phyloP scores from a whole-genome alignment of 2,329 filamentous ascomycete genomes.

The Paecilomyces niveus region DNA sequence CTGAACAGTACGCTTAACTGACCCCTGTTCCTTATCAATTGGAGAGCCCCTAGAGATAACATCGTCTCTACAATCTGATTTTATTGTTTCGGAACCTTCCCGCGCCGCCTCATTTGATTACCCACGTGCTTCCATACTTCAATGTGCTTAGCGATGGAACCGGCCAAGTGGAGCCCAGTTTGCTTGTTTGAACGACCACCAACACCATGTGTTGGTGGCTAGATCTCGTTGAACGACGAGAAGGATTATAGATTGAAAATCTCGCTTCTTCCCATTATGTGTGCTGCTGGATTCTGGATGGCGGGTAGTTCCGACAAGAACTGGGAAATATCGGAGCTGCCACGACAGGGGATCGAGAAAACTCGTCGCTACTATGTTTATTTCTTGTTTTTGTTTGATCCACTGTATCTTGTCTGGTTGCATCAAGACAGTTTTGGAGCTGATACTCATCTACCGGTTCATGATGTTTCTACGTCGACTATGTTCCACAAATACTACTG shows the following conservation, averaged over 20 bases:
- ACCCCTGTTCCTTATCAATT: background rate
- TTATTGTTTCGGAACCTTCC: background rate
- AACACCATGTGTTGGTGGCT: background rate
- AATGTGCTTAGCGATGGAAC: background rate
- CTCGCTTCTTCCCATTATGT: background rate
- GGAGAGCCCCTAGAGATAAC: background rate
- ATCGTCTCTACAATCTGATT: background rate
- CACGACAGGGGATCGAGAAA: too few species aligned
- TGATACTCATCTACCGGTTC: too few species aligned
- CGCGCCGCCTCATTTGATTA: background rate
- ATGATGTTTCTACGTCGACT: too few species aligned
- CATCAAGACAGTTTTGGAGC: too few species aligned
- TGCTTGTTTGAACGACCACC: background rate
- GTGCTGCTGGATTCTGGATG: background rate
- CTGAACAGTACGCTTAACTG: background rate
- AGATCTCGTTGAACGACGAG: background rate
- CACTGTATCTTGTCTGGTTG: too few species aligned
- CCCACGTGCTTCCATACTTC: background rate
- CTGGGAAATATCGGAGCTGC: too few species aligned
- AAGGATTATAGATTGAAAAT: background rate
- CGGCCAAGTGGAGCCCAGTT: background rate
- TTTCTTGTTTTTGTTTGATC: too few species aligned
- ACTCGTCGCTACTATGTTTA: too few species aligned
- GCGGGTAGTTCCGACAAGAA: background rate
- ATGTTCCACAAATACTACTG: background rate